These are phyloP conservation scores for Durusdinium trenchii DNA, from an alignment of 73 alveolate genomes.

Conservation along the genomic window DNA sequence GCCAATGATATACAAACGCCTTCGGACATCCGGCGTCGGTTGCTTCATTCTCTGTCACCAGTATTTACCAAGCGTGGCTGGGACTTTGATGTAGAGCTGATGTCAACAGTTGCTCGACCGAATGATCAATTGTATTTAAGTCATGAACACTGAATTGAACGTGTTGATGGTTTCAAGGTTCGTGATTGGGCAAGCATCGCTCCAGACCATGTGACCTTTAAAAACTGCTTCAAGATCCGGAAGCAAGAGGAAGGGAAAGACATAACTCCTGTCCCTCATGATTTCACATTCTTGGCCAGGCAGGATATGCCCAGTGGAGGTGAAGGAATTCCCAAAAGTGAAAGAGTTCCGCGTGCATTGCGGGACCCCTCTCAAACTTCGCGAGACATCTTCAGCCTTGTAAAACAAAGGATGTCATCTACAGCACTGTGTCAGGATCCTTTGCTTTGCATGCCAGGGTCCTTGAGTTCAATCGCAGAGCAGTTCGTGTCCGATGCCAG, in stretches of 20 bases:
- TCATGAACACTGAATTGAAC: too few relatives aligned
- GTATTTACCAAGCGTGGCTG: too few relatives aligned
- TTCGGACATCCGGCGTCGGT: too few relatives aligned
- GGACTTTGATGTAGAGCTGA: too few relatives aligned
- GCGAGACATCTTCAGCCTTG: conserved; percentile 7
- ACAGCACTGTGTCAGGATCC: conserved; percentile 25
- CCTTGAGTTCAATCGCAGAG: background rate
- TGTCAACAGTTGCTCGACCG: too few relatives aligned
- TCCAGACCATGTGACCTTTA: conserved; percentile 4
- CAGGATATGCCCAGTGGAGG: background rate
- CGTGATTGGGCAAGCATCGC: background rate
- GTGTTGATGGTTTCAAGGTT: background rate
- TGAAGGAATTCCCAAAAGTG: background rate
- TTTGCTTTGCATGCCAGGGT: background rate
- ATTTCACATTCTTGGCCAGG: conserved; percentile 14
- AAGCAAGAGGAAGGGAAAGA: background rate
- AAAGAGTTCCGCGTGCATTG: too few relatives aligned
- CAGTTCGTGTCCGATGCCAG: background rate
- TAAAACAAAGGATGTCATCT: background rate
- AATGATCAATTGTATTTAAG: too few relatives aligned
- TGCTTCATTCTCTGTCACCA: too few relatives aligned
- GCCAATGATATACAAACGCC: too few relatives aligned
- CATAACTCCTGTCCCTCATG: conserved; percentile 1
- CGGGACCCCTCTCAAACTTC: too few relatives aligned
- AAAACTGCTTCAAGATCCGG: conserved; percentile 8